These are phyloP conservation scores for Carallia pectinifolia DNA, from an alignment of 345 rosid species.

Conservation along the genomic window DNA sequence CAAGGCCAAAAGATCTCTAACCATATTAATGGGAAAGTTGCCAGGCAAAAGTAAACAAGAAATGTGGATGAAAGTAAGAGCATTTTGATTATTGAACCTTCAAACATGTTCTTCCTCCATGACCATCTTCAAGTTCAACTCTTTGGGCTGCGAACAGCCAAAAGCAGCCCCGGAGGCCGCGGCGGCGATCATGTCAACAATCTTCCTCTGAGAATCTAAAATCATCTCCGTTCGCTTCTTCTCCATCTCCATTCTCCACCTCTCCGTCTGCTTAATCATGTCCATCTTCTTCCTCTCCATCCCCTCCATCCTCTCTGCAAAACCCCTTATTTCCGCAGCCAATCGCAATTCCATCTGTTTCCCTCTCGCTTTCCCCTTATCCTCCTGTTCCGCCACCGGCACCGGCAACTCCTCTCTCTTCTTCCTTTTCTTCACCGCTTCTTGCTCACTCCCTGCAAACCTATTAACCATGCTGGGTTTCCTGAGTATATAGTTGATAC, in stretches of 20 bases:
- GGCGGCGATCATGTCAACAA: conserved; percentile 42
- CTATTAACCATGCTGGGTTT: conserved; percentile 51
- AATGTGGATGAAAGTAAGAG: too few relatives aligned
- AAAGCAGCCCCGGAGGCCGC: conserved; percentile 27
- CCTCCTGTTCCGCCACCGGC: conserved; percentile 10
- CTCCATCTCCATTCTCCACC: conserved; percentile 70
- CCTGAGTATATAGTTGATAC: conserved; percentile 58
- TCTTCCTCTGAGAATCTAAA: conserved; percentile 50
- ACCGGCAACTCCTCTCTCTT: conserved; percentile 18
- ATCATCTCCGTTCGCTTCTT: conserved; percentile 52
- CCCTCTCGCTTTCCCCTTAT: conserved; percentile 17
- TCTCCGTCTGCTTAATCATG: conserved; percentile 55
- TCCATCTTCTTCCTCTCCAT: conserved; percentile 75
- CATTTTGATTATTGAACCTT: too few relatives aligned
- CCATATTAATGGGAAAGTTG: too few relatives aligned
- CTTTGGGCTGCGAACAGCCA: too few relatives aligned
- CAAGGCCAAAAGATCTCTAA: too few relatives aligned
- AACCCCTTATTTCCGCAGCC: conserved; percentile 55
- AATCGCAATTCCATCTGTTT: conserved; percentile 34
- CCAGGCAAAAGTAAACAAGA: too few relatives aligned
- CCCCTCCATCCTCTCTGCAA: conserved; percentile 52
- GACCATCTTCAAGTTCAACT: too few relatives aligned
- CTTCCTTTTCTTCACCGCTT: conserved; percentile 18
- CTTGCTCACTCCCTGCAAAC: conserved; percentile 36
- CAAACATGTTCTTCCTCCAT: conserved; percentile 8